phyloP scores from a whole-genome alignment of 257 asterid genomes.

The Ophiorrhiza pumila region DNA sequence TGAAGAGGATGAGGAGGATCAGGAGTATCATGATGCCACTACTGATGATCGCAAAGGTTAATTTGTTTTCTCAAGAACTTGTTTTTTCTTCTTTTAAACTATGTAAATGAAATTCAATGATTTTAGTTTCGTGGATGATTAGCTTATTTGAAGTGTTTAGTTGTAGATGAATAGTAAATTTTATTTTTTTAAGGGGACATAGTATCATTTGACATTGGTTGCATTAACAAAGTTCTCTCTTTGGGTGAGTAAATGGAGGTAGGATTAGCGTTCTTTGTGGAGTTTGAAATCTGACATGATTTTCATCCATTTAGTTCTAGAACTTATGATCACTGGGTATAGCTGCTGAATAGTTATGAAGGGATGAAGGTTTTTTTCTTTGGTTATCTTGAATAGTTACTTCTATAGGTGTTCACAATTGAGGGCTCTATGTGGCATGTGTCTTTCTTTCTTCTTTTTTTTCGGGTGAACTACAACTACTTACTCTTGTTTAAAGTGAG shows the following conservation, averaged over 20 bases:
- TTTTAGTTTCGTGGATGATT: background rate
- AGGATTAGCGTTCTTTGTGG: background rate
- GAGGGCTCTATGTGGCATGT: background rate
- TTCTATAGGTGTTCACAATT: background rate
- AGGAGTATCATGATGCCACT: conserved; percentile 66
- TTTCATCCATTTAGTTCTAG: background rate
- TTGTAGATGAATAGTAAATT: background rate
- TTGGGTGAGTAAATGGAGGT: too few species aligned
- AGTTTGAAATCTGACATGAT: background rate
- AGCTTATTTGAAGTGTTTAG: background rate
- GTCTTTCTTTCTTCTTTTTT: background rate
- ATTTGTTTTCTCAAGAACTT: background rate
- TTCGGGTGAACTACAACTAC: too few species aligned
- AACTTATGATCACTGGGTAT: too few species aligned
- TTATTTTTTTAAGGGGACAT: background rate
- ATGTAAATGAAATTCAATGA: background rate
- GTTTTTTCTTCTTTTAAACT: background rate
- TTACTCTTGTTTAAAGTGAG: background rate
- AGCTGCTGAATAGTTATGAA: background rate
- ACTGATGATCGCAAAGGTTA: conserved; percentile 65
- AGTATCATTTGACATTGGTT: background rate
- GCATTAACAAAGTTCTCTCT: background rate
- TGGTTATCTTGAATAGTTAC: background rate
- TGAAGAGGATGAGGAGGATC: conserved; percentile 63
- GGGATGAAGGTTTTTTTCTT: background rate